Base-by-base conservation (phyloP, 176 grass and related monocot species). In the Bonia amplexicaulis region DNA sequence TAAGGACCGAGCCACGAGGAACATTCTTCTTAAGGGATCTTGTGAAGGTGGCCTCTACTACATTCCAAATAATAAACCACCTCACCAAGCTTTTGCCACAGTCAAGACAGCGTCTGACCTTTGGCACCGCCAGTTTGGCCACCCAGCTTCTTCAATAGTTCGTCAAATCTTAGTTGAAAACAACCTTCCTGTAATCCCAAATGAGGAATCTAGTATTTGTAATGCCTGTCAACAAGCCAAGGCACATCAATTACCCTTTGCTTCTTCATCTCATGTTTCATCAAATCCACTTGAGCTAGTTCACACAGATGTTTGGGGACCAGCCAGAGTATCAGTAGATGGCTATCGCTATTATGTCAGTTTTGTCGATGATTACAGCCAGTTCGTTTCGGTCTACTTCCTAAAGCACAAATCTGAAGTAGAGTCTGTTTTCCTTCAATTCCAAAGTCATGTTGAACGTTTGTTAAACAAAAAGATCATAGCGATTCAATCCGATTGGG, bases 11-110 rank as follows among this genome's bases (percentile, higher is more conserved):
- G 2, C 52, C 17, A 55, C 52, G 19, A 55, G 1, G 52, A 55
- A 20, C 6, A 17, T 3, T 0, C 52, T 55, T 2, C 52, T 22
- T 55, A 20, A 31, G 29, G 29, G 29, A 31, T 31, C 29, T 31
- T 31, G 29, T 31, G 29, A 31, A 31, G 29, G 29, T 31, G 29
- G 29, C 29, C 29, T 31, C 29, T 31, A 31, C 29, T 31, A 31
- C 1, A 31, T 22, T 55, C 51, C 53, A 55, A n/a, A n/a, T n/a
- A 55, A 55, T 55, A 55, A 55, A 3, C 0, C 19, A 0, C 0
- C 1, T 7, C 1, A 0, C 1, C 7, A 0, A 19, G 19, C 53
- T 0, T 0, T 55, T 8, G 6, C 0, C 1, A 2, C 0, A 0
- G 1, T 0, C 2, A 55, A 55, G 53, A 7, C 6, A 0, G 0